A percentile compares a stretch with the other conserved stretches of the same genome.
These are phyloP conservation scores for Casuarina equisetifolia DNA, from an alignment of 306 rosid species.

Conservation along the genomic window DNA sequence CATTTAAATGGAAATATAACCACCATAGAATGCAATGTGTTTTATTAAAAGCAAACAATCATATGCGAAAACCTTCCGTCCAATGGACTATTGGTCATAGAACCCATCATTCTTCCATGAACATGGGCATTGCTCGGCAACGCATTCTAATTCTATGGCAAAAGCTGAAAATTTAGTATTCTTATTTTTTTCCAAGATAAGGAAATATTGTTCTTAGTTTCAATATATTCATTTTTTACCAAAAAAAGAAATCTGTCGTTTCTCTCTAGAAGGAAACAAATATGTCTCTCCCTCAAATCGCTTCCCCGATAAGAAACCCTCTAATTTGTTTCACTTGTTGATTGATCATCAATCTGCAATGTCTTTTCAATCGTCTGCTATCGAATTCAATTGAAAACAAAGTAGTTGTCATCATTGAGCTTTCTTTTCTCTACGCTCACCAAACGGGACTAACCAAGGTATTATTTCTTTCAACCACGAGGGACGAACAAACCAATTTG, in stretches of 20 bases:
- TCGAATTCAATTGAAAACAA: too few species aligned
- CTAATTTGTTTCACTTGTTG: background rate
- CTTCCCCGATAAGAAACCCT: background rate
- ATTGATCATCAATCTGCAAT: background rate
- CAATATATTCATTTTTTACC: too few species aligned
- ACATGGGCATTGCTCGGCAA: too few species aligned
- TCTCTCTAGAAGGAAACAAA: background rate
- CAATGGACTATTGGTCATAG: too few species aligned
- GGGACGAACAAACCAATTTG: background rate
- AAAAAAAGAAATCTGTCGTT: background rate
- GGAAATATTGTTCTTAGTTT: too few species aligned
- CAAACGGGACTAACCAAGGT: background rate
- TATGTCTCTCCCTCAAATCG: background rate
- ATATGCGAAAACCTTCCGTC: too few species aligned
- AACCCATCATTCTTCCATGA: too few species aligned
- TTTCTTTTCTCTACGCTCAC: background rate
- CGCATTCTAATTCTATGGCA: too few species aligned
- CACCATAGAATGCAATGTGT: too few species aligned
- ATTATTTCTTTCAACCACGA: background rate
- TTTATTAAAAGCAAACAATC: too few species aligned
- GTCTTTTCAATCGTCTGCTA: background rate
- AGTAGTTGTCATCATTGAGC: background rate
- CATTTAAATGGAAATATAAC: too few species aligned
- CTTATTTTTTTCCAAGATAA: too few species aligned
- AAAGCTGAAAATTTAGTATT: background rate